A percentile compares a stretch with the other conserved stretches of the same genome.
Evolutionary conservation across 768 basidiomycete species (phyloP).

Genomic region (Mrakia frigida): DNA sequence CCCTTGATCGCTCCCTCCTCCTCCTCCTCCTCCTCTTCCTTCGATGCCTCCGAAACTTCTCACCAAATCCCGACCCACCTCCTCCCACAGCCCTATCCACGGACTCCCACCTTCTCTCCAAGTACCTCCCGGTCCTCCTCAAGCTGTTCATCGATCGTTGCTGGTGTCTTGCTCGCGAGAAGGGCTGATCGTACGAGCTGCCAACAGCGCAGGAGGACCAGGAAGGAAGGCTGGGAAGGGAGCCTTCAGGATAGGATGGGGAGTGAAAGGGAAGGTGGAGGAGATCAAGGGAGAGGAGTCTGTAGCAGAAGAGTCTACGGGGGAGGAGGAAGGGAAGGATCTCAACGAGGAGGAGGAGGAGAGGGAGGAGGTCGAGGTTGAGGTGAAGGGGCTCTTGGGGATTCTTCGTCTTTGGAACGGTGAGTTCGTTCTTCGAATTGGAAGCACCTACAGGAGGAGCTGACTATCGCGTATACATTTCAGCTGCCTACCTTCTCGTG

Average conservation of each 20-base stretch:
- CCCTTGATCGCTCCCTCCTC: background rate
- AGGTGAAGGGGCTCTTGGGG: slow-evolving; percentile 16
- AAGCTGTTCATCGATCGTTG: background rate
- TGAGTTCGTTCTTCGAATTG: background rate
- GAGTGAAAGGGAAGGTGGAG: slow-evolving; percentile 17
- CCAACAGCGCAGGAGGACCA: background rate
- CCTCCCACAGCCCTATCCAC: background rate
- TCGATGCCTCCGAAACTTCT: background rate
- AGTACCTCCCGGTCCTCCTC: slow-evolving; percentile 3
- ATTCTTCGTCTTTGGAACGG: slow-evolving; percentile 25
- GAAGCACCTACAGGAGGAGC: background rate
- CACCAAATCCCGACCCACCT: background rate
- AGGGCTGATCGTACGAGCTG: background rate
- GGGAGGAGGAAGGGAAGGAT: background rate
- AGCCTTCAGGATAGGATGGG: slow-evolving; percentile 19
- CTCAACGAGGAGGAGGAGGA: background rate
- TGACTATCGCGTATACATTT: background rate
- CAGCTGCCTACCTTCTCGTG: slow-evolving; percentile 31
- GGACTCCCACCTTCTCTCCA: background rate
- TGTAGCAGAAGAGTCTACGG: background rate
- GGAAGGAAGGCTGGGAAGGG: background rate
- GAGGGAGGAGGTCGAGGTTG: background rate
- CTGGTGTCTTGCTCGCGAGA: background rate
- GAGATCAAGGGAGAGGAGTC: background rate
- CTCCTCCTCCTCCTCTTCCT: background rate